phyloP scores from a whole-genome alignment of 2,329 filamentous ascomycete genomes.

The Graphilbum sp. region DNA sequence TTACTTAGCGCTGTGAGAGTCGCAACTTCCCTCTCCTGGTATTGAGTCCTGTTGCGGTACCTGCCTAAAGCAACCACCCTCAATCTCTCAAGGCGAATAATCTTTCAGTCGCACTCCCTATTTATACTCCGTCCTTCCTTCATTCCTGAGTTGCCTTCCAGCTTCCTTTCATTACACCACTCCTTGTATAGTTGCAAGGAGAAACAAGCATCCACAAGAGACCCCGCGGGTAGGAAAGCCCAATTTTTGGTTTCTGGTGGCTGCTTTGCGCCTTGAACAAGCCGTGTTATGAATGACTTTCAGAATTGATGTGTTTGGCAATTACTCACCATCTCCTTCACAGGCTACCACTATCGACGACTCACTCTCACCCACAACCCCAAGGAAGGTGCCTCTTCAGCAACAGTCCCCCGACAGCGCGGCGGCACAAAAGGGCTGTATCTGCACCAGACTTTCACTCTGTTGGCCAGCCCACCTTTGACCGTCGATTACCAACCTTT shows the following conservation, averaged over 20 bases:
- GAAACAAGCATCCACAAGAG: too few species aligned
- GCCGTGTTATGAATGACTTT: too few species aligned
- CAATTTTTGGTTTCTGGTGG: too few species aligned
- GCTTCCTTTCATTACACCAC: too few species aligned
- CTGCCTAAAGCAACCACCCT: neutral
- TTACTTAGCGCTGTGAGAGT: neutral
- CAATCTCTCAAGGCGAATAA: neutral
- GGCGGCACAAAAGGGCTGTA: conserved; percentile 29
- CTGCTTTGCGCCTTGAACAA: too few species aligned
- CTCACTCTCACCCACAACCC: neutral
- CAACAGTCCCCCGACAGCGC: conserved; percentile 6
- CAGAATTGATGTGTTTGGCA: too few species aligned
- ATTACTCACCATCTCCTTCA: too few species aligned
- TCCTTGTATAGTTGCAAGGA: too few species aligned
- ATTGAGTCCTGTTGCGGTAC: neutral
- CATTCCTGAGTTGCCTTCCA: too few species aligned
- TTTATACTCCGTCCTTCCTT: neutral
- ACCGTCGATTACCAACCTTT: conserved; percentile 9
- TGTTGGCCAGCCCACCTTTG: conserved; percentile 10
- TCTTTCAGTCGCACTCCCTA: too few species aligned
- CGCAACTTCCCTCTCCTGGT: neutral
- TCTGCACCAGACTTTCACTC: conserved; percentile 30
- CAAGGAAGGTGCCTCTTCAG: conserved; percentile 3
- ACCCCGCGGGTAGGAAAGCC: too few species aligned
- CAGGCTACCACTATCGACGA: neutral